phyloP scores from a whole-genome alignment of 1,139 yeast genomes.

The Arxiozyma telluris region DNA sequence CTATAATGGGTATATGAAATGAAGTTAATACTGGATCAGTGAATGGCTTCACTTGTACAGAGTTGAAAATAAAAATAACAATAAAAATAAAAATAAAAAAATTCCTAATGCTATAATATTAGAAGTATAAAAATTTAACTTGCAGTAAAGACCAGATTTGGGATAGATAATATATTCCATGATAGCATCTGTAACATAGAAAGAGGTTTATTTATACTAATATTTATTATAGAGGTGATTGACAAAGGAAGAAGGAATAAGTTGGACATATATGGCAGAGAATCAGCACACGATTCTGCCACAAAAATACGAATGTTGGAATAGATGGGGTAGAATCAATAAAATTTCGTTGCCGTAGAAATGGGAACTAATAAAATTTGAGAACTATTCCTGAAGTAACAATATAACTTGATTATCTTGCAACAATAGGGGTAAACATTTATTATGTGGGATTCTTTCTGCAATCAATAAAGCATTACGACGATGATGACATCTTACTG shows the following conservation, averaged over 20 bases:
- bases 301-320: not conserved
- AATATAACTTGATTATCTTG: not conserved
- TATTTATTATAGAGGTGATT: not conserved
- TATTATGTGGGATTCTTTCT: not conserved
- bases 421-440: not conserved
- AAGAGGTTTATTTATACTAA: not conserved
- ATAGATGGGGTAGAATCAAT: not conserved
- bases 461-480: not conserved
- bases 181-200: not conserved
- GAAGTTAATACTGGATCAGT: not conserved
- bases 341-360: not conserved
- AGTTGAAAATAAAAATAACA: not conserved
- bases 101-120: no score
- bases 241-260: not conserved
- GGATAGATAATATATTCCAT: no score
- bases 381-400: not conserved
- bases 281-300: not conserved
- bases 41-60: not conserved
- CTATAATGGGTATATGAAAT: not conserved
- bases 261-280: not conserved
- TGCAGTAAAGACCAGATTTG: not conserved
- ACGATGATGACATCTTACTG: no score
- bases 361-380: not conserved
- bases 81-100: no score
- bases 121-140: not conserved